Conservation (phyloP, 2,329 filamentous ascomycete genomes). For the Verticillium nonalfalfae region DNA sequence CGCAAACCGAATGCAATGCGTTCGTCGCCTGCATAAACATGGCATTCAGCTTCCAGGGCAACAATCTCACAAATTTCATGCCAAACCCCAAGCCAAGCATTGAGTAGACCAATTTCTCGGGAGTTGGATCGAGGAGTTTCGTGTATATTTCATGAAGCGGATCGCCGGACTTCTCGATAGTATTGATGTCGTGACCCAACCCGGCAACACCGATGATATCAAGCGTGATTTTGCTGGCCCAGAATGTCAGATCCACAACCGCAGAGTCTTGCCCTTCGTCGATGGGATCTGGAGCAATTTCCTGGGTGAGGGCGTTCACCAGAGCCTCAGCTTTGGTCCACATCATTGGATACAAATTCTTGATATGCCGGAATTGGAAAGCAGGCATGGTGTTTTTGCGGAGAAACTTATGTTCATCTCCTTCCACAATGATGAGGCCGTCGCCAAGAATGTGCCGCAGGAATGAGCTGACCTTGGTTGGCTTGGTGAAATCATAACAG, state of each 20-base stretch:
- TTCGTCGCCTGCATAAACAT: conserved; percentile 26
- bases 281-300: conserved; percentile 16
- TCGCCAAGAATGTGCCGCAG: conserved; percentile 49
- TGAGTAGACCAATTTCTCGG: conserved; percentile 39
- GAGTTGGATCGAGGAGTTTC: conserved; percentile 36
- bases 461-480: conserved; percentile 35
- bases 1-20: conserved; percentile 31
- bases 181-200: conserved; percentile 47
- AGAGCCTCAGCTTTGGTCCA: conserved; percentile 47
- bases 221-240: conserved; percentile 47
- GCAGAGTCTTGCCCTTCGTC: neutral
- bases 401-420: conserved; percentile 63
- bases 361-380: conserved; percentile 63
- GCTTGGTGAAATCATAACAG: conserved; percentile 50
- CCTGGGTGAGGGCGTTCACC: conserved; percentile 32
- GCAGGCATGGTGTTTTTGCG: conserved; percentile 63
- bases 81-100: conserved; percentile 28
- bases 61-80: conserved; percentile 24
- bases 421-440: conserved; percentile 58
- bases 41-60: conserved; percentile 41
- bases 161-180: conserved; percentile 26
- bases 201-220: conserved; percentile 56
- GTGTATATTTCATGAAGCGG: conserved; percentile 37
- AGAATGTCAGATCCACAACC: conserved; percentile 32
- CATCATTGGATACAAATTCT: conserved; percentile 63